Evolutionary conservation across 805 yeast species (phyloP).

Genomic region (Maudiozyma turicensis): DNA sequence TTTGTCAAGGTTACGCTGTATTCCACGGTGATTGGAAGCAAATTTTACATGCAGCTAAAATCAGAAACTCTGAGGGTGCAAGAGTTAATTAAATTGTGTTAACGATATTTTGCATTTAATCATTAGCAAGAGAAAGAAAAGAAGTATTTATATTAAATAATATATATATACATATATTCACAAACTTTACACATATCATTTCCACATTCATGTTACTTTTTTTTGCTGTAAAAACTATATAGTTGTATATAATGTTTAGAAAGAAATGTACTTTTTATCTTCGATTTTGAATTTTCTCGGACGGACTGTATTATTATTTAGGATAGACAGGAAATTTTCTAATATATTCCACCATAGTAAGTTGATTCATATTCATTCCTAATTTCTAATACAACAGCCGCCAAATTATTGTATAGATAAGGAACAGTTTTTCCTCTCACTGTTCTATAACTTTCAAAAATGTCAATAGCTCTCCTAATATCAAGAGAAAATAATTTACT

Average conservation of each 20-base stretch:
- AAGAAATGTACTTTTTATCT: too few species aligned
- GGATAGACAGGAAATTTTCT: neutral
- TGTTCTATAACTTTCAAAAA: conserved; percentile 26
- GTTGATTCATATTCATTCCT: neutral
- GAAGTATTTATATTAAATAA: neutral
- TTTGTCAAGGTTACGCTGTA: conserved; percentile 28
- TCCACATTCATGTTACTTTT: too few species aligned
- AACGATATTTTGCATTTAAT: neutral
- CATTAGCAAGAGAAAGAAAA: neutral
- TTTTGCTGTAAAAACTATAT: too few species aligned
- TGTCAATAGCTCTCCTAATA: conserved; percentile 22
- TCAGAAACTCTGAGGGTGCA: conserved; percentile 20
- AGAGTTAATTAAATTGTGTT: neutral
- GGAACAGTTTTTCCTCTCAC: conserved; percentile 30
- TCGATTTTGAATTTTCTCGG: too few species aligned
- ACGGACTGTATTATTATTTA: too few species aligned
- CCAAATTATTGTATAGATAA: conserved; percentile 30
- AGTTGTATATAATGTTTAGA: neutral
- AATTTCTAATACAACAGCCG: conserved; percentile 22
- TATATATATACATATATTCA: neutral
- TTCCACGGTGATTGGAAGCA: conserved; percentile 27
- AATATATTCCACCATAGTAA: neutral
- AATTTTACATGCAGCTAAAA: conserved; percentile 22
- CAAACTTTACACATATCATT: too few species aligned
- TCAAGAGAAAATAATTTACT: conserved; percentile 21